Evolutionary conservation across 2,329 filamentous ascomycete species (phyloP), one percentile per base, ranked within the genome.

Genomic region (Scopulariopsis brevicaulis): DNA sequence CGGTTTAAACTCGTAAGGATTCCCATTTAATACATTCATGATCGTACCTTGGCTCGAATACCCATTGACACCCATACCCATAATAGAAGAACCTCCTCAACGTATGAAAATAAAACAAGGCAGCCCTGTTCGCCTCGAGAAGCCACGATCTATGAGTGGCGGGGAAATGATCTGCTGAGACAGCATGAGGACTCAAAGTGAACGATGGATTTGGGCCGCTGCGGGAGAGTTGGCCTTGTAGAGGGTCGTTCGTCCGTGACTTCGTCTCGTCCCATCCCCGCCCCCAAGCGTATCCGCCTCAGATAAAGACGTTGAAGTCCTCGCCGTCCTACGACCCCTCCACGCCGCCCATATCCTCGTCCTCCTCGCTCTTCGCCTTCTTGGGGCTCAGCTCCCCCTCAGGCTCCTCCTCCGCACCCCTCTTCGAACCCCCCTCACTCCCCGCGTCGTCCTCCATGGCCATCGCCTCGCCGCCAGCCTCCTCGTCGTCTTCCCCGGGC

Each of bases 401-500:
- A 0, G 76, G 68, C 2, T 76, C 72, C 24, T 78, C 76, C 2
- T 79, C 77, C 0, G 80, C 81, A 59, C 82, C 80, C 40, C 81
- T 74, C 67, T 85, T 86, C 2, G 78, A 70, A n/a, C 73, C 73
- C 24, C 66, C 64, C 48, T 70, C 70, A 59, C 60, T 22, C 60
- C 63, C 28, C 60, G 55, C 46, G 15, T 57, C 51, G n/a, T 50
- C 46, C 46, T 50, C 46, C 20, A 50, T 20, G 5, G n/a, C 46
- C 46, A 24, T 24, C 22, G 46, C 46, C 46, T 50, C 46, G 46
- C 20, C 46, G 12, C 46, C 46, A 4, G 28, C 28, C 28, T 32
- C 28, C 46, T 50, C 32, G 53, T 59, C 37, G 24, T 43, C 55
- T 3, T 32, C 55, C 43, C 32, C 57, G 20, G 25, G 60, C 46